Evolutionary conservation across 192 early-diverging fungal species (phyloP), one percentile per base, ranked within the genome.

Genomic region (Obelidium mucronatum): DNA sequence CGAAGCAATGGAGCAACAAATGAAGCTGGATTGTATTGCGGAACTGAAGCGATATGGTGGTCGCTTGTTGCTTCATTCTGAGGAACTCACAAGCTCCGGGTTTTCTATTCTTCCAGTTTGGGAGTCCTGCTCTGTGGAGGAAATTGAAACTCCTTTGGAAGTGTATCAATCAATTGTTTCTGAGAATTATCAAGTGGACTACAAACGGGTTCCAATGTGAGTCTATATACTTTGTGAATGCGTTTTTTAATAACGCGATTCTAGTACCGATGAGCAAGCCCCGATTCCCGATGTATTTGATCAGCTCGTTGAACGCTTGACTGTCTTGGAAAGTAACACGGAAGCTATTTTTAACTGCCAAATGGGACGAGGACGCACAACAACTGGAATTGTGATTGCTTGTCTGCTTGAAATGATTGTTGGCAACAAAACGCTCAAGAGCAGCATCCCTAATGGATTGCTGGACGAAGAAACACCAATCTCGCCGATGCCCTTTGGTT

Each of bases 311-410:
- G 80, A 82, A 28, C 59, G 90, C 31, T 44, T 90, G 68, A 74
- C 79, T 44, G 37, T 40, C n/a, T 60, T 84, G 8, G 53, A 61
- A n/a, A 31, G 15, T 15, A 42, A 76, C 39, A 28, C 31, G 17
- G 87, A 91, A 65, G 74, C 84, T 19, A 60, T 91, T 48, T 91
- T 90, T 76, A 91, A 91, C 54, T 91, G 90, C 75, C 90, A 91
- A 74, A 91, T 91, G 90, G 90, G 90, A 84, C 88, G 90, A 3
- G 90, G 90, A 11, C 80, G 90, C 6, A 91, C 90, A 19, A 91
- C 89, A 5, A 89, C 87, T 15, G 88, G 90, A 2, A 84, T 84
- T 80, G 80, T 89, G 8, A 83, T 79, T n/a, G 81, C 88, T 11
- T 87, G 84, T 54, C 64, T 91, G 13, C 70, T 88, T 67, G 76